These are phyloP conservation scores for Rhizophagus sp. DNA, from an alignment of 192 early-diverging fungal species.

Conservation along the genomic window DNA sequence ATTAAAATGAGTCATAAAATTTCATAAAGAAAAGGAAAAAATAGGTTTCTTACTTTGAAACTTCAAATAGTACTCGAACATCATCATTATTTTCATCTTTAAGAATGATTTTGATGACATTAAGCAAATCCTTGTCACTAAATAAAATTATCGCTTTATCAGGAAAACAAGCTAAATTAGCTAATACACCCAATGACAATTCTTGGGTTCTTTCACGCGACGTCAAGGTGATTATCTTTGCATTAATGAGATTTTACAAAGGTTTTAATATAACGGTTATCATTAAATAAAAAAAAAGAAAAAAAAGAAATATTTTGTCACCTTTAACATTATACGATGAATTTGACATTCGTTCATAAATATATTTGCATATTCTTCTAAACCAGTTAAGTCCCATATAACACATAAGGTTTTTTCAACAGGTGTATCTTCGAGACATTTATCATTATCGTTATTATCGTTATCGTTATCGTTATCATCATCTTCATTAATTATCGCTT, in stretches of 20 bases:
- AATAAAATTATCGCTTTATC: constrained; percentile 32
- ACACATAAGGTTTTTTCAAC: constrained; percentile 38
- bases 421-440: constrained; percentile 34
- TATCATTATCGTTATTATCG: background rate
- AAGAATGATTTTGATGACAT: background rate
- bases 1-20: too few relatives aligned
- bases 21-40: background rate
- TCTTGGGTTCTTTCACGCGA: constrained; percentile 35
- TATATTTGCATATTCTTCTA: constrained; percentile 31
- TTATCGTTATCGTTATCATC: background rate
- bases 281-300: background rate
- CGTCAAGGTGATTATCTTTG: constrained; percentile 31
- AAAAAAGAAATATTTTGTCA: background rate
- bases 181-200: constrained; percentile 37
- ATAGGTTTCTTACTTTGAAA: background rate
- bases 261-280: background rate
- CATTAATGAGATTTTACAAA: background rate
- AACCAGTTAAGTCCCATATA: constrained; percentile 35
- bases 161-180: constrained; percentile 41
- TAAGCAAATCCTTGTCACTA: constrained; percentile 35
- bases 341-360: constrained; percentile 28
- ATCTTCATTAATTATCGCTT: background rate
- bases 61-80: background rate
- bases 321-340: constrained; percentile 35
- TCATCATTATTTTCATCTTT: background rate